Conservation (phyloP, 768 basidiomycete species). For the Porphyrellus cyaneotinctus region DNA sequence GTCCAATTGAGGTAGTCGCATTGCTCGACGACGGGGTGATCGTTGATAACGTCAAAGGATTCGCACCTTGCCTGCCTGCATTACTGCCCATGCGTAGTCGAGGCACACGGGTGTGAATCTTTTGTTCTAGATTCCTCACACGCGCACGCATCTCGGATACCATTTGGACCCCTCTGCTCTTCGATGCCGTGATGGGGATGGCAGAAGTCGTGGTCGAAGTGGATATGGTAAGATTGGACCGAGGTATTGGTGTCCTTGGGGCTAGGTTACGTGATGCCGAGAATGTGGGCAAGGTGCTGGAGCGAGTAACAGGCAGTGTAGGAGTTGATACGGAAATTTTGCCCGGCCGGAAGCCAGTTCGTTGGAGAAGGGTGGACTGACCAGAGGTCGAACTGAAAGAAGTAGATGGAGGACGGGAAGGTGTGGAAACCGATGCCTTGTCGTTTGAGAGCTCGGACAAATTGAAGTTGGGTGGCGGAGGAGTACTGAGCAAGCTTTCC, state of each 20-base stretch:
- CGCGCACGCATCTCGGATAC: conserved; percentile 87
- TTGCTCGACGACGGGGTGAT: conserved; percentile 36
- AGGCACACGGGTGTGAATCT: conserved; percentile 83
- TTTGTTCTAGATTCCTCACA: conserved; percentile 78
- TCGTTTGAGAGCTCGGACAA: conserved; percentile 52
- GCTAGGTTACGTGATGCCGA: conserved; percentile 42
- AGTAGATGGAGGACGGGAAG: conserved; percentile 31
- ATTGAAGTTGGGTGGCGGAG: conserved; percentile 57
- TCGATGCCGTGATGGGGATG: conserved; percentile 47
- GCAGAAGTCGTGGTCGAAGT: conserved; percentile 34
- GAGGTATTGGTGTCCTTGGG: conserved; percentile 43
- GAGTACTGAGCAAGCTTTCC: conserved; percentile 56
- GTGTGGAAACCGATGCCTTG: conserved; percentile 37
- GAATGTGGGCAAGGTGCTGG: conserved; percentile 52
- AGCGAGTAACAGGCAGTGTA: conserved; percentile 52
- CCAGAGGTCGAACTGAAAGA: conserved; percentile 34
- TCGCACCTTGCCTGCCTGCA: conserved; percentile 48
- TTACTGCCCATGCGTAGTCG: conserved; percentile 79
- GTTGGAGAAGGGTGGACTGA: conserved; percentile 48
- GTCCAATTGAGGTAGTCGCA: conserved; percentile 32
- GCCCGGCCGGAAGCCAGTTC: conserved; percentile 45
- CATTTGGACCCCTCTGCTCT: conserved; percentile 86
- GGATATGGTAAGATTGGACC: conserved; percentile 38
- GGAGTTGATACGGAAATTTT: conserved; percentile 39
- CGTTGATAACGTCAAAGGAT: conserved; percentile 33